Base-by-base conservation (phyloP, 139 green algal genomes). In the Axilococcus clingmanii region DNA sequence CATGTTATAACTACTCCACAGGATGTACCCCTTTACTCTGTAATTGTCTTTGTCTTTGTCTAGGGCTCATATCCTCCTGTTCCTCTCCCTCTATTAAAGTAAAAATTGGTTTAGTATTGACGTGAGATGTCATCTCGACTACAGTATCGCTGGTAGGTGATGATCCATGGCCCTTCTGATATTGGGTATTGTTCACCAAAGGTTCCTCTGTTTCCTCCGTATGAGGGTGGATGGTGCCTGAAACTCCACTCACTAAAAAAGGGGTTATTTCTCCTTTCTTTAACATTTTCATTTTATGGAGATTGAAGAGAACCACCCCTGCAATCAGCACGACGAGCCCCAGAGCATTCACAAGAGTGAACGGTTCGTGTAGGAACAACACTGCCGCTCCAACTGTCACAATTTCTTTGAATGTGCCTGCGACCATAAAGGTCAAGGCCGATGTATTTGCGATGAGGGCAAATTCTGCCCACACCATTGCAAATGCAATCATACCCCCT, bases 341-440 rank as follows among this genome's bases (percentile, higher is more conserved):
- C 12, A 87, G 17, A 2, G 34, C 77, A 61, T 94, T 96, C 44
- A 93, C 63, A 2, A 40, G 17, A 0, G 68, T 73, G 35, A 94
- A 89, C 14, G 52, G 28, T 50, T 96, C 87, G 1, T 76, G 76
- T 30, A 89, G 60, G 30, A 91, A 68, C 2, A 84, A 7, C 19
- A 92, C 69, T 1, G 78, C 85, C 2, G 76, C 72, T 7, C 83
- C 47, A 15, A 92, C 82, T 32, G 78, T 89, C 1, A 93, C 61
- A 43, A 93, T 62, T 60, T 96, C 87, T 63, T 96, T 96, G 50
- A 85, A 80, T 2, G 81, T 91, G 11, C 87, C 85, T 0, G 85
- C 85, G 7, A 96, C 81, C 79, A 94, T 94, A 72, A 96, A 94
- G 1, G 86, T 94, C 7, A 96, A 73, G 14, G 87, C 84, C 3